phyloP scores from a whole-genome alignment of 257 asterid species.

The Petunia axillaris region DNA sequence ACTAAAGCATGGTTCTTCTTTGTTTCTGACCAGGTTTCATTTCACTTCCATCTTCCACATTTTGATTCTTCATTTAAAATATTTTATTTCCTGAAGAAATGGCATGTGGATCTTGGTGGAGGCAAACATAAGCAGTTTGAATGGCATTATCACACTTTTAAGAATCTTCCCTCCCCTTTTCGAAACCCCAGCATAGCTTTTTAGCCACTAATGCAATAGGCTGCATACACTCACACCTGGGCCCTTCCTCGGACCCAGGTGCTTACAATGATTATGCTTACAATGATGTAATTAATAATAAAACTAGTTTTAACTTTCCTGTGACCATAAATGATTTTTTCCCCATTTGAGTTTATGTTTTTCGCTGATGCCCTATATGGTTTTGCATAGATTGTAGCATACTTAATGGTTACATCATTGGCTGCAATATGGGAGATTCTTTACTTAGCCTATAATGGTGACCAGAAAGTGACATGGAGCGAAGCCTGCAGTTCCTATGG shows the following conservation, averaged over 20 bases:
- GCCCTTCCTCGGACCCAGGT: too few relatives aligned
- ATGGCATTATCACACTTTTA: too few relatives aligned
- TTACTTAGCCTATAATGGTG: conserved; percentile 74
- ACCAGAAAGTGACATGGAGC: conserved; percentile 79
- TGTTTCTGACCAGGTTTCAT: conserved; percentile 77
- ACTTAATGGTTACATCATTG: conserved; percentile 82
- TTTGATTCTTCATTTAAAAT: not conserved
- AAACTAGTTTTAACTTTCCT: too few relatives aligned
- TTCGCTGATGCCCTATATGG: not conserved
- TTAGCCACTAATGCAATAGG: too few relatives aligned
- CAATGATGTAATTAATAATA: too few relatives aligned
- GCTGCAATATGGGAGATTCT: conserved; percentile 65
- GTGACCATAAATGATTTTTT: too few relatives aligned
- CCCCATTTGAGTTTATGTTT: not conserved
- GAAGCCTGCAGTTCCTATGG: conserved; percentile 83
- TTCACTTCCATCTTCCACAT: not conserved
- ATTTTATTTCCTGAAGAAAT: not conserved
- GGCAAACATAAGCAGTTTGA: too few relatives aligned
- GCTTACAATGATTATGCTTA: too few relatives aligned
- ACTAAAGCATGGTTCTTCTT: conserved; percentile 82
- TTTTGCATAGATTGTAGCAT: conserved; percentile 66
- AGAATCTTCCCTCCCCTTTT: too few relatives aligned
- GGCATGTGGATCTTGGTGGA: not conserved
- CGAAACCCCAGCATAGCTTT: too few relatives aligned
- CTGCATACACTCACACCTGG: too few relatives aligned